Evolutionary conservation across 2,329 filamentous ascomycete genomes (phyloP), one percentile per base, ranked within the genome.

Genomic region (Eutypa lata): DNA sequence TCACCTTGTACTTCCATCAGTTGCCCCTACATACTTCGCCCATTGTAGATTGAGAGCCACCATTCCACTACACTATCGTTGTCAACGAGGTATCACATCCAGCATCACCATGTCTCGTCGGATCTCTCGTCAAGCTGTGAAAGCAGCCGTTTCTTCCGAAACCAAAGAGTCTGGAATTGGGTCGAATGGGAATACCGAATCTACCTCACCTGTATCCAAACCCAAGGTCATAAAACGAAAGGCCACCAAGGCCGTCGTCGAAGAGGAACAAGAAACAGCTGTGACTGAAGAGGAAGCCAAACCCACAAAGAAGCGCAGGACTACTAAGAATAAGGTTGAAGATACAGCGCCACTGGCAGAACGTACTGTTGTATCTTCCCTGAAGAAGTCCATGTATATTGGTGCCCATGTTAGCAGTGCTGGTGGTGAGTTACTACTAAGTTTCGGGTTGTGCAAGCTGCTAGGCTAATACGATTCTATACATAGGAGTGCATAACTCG

Each of bases 381-480:
- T 93, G 56, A 86, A 87, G 68, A 81, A 78, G 67, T 71, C 77
- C 13, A 89, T 97, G 81, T 87, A 89, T 64, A 87, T 99, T 51
- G 94, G 94, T 16, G 94, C 94, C 1, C 94, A 99, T 69, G 91
- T 97, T 56, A 94, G 89, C 70, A 86, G 83, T 57, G 91, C 94
- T 26, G 93, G 92, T 76, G 93, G 90, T 89, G 68, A 52, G 77
- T 59, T 47, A 14, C 7, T 10, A 6, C n/a, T n/a, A 44, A 14
- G 42, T 7, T 45, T 57, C 48, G 43, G 16, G 22, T 33, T 10
- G 10, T 24, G 28, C 45, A 43, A 18, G 10, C 53, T 47, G 10
- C 37, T 44, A 21, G 48, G 43, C 54, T 51, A 48, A 58, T 63
- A 47, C 47, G 49, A 48, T 52, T 37, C 43, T 42, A 53, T 43